Conservation (phyloP, 2,329 filamentous ascomycete species). For the Talaromyces sp. region DNA sequence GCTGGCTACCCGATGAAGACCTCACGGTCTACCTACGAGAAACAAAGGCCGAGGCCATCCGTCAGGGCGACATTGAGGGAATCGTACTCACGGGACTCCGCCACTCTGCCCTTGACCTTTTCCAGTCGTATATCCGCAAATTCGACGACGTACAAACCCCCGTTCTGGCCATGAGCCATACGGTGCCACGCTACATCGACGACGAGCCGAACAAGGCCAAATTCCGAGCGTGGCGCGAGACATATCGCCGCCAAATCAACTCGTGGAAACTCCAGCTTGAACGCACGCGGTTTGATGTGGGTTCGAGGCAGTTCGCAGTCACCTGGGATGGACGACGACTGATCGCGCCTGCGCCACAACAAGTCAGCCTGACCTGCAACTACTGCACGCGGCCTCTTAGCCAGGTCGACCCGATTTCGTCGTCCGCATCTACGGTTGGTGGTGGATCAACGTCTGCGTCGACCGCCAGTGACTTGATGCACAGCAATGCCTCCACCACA, state of each 20-base stretch:
- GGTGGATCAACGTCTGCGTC: constrained; percentile 25
- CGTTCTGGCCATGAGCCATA: constrained; percentile 55
- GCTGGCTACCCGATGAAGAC: constrained; percentile 42
- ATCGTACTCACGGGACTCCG: constrained; percentile 57
- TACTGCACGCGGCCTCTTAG: constrained; percentile 56
- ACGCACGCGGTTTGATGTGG: constrained; percentile 55
- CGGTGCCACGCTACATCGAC: constrained; percentile 54
- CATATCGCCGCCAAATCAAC: constrained; percentile 57
- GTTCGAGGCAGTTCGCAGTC: constrained; percentile 49
- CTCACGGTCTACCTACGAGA: constrained; percentile 51
- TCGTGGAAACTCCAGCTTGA: constrained; percentile 57
- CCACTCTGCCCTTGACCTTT: constrained; percentile 53
- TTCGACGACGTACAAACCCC: constrained; percentile 59
- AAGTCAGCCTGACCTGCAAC: constrained; percentile 54
- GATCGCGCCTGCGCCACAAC: constrained; percentile 46
- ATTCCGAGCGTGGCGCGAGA: constrained; percentile 57
- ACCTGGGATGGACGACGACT: constrained; percentile 46
- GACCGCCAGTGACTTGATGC: constrained; percentile 2
- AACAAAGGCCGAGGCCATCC: constrained; percentile 46
- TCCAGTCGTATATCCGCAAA: constrained; percentile 55
- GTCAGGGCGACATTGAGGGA: constrained; percentile 55
- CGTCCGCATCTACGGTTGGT: constrained; percentile 24
- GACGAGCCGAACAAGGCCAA: constrained; percentile 47
- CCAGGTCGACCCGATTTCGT: constrained; percentile 33
- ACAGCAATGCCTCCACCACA: constrained; percentile 1